Evolutionary conservation across 1,284 basidiomycete genomes (phyloP).

Genomic region (Apiotrichum gamsii): DNA sequence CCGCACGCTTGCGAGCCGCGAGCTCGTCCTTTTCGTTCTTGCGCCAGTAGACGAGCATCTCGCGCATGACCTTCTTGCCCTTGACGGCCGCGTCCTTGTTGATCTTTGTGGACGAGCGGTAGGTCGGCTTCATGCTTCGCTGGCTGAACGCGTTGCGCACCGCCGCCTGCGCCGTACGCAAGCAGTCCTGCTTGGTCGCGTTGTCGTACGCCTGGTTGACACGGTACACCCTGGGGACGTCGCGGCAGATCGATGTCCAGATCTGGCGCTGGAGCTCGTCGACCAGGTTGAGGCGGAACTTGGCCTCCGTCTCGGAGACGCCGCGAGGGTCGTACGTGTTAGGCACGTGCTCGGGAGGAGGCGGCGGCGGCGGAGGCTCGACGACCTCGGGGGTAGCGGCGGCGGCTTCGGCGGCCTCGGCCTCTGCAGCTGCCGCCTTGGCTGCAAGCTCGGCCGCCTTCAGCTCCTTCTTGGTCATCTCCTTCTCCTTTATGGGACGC

Average conservation of each 20-base stretch:
- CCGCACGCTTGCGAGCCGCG: slow-evolving; percentile 85
- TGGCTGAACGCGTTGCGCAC: slow-evolving; percentile 67
- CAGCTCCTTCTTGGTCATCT: neutral
- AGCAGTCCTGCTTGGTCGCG: slow-evolving; percentile 54
- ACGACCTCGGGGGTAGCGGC: neutral
- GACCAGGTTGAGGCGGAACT: slow-evolving; percentile 45
- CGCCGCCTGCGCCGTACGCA: slow-evolving; percentile 28
- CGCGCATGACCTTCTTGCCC: slow-evolving; percentile 44
- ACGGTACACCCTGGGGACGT: slow-evolving; percentile 80
- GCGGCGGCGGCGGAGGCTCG: slow-evolving; percentile 2
- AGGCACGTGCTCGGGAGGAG: slow-evolving; percentile 11
- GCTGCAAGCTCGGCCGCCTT: neutral
- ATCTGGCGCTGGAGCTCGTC: slow-evolving; percentile 80
- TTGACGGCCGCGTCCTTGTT: slow-evolving; percentile 84
- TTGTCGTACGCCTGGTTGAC: slow-evolving; percentile 58
- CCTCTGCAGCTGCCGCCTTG: neutral
- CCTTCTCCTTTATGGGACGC: slow-evolving; percentile 30
- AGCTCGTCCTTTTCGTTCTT: slow-evolving; percentile 92
- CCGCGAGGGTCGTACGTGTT: slow-evolving; percentile 36
- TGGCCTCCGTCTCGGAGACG: slow-evolving; percentile 36
- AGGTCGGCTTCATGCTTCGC: slow-evolving; percentile 72
- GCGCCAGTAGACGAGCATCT: slow-evolving; percentile 93
- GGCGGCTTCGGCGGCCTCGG: neutral
- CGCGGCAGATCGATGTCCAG: slow-evolving; percentile 78
- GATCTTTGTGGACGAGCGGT: slow-evolving; percentile 70